A percentile compares a stretch with the other conserved stretches of the same genome.
Conservation (phyloP, 768 basidiomycete genomes). For the Trametes meyenii region DNA sequence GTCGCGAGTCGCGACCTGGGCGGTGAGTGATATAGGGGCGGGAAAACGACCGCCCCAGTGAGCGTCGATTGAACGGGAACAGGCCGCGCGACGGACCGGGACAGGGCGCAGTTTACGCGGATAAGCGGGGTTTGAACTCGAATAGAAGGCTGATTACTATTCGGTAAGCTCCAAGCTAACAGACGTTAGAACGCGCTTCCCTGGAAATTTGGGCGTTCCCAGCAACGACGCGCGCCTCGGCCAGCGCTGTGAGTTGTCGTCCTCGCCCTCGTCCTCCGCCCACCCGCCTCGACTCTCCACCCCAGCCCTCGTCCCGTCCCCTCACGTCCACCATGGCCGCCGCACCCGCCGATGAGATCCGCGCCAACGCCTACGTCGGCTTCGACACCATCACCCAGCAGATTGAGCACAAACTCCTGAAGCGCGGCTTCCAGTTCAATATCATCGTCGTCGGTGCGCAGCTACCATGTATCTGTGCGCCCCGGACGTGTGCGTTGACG, state of each 20-base stretch:
- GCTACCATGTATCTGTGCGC: not conserved
- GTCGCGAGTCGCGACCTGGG: constrained; percentile 1
- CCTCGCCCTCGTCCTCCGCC: constrained; percentile 17
- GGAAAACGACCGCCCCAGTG: constrained; percentile 1
- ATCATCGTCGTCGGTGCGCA: constrained; percentile 90
- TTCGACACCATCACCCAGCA: constrained; percentile 98
- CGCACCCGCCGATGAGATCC: constrained; percentile 72
- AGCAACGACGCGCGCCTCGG: constrained; percentile 13
- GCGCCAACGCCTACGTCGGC: constrained; percentile 92
- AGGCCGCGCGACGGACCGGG: not conserved
- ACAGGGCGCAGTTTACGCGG: not conserved
- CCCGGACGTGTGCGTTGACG: not conserved
- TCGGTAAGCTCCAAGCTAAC: not conserved
- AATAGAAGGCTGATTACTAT: constrained; percentile 10
- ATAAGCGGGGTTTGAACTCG: constrained; percentile 11
- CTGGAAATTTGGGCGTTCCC: constrained; percentile 20
- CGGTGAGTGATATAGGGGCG: constrained; percentile 1
- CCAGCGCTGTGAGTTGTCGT: constrained; percentile 19
- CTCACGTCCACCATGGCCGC: constrained; percentile 31
- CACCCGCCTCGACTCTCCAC: not conserved
- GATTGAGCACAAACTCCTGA: constrained; percentile 98
- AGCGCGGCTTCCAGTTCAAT: constrained; percentile 99
- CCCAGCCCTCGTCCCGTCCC: constrained; percentile 1
- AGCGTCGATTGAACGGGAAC: not conserved
- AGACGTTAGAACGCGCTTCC: not conserved